Conservation (phyloP, 208 protist genomes). For the Leishmania tropica region DNA sequence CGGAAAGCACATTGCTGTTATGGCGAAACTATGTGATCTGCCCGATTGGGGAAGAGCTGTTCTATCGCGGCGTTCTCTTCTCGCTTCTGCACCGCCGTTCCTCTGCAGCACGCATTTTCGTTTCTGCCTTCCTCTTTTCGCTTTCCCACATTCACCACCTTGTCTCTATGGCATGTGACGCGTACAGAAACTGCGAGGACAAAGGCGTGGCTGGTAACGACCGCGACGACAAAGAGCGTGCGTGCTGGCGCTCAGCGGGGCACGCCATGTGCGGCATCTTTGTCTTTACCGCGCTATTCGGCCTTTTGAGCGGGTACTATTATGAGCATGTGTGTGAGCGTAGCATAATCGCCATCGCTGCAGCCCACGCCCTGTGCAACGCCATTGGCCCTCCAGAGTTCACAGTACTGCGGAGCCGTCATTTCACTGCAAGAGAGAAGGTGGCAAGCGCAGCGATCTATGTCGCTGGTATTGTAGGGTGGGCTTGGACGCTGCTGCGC, state of each 20-base stretch:
- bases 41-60: slow-evolving; percentile 74
- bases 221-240: neutral
- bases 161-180: slow-evolving; percentile 36
- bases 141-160: slow-evolving; percentile 70
- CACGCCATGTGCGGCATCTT: slow-evolving; percentile 22
- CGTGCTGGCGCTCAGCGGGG: slow-evolving; percentile 29
- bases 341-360: slow-evolving; percentile 47
- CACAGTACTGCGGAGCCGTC: slow-evolving; percentile 1
- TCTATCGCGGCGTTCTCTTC: slow-evolving; percentile 76
- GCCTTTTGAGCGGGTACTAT: slow-evolving; percentile 63
- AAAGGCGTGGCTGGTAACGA: neutral
- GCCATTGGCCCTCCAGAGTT: slow-evolving; percentile 59
- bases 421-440: neutral
- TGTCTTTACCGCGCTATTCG: slow-evolving; percentile 48
- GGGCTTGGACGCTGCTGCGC: slow-evolving; percentile 18
- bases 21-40: slow-evolving; percentile 61
- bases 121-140: slow-evolving; percentile 62
- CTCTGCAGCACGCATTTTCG: slow-evolving; percentile 25
- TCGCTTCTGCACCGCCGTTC: slow-evolving; percentile 38
- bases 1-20: slow-evolving; percentile 12
- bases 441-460: slow-evolving; percentile 15
- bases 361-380: slow-evolving; percentile 70
- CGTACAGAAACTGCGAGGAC: slow-evolving; percentile 26
- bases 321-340: slow-evolving; percentile 42
- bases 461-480: slow-evolving; percentile 20